Evolutionary conservation across 805 yeast species (phyloP).

Genomic region (Cyberlindnera xylosilytica): DNA sequence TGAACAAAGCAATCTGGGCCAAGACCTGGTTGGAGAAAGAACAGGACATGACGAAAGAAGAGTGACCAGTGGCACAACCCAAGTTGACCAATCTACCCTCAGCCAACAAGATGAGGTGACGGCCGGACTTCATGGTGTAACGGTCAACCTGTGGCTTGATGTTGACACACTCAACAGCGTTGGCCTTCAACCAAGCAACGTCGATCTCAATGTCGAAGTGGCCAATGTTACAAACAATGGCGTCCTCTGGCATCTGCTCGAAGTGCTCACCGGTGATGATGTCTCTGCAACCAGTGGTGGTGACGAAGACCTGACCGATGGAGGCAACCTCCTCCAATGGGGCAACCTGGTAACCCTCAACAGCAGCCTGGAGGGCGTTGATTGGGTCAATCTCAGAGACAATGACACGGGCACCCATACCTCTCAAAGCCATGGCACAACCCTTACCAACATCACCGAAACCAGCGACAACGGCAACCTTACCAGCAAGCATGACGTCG

Average conservation of each 20-base stretch:
- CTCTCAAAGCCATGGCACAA: constrained; percentile 97
- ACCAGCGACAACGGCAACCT: constrained; percentile 98
- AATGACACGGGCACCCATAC: constrained; percentile 99
- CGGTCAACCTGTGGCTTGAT: constrained; percentile 99
- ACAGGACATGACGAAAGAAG: constrained; percentile 98
- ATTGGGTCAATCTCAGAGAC: constrained; percentile 98
- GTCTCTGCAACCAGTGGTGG: constrained; percentile 99
- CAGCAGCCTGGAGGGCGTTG: constrained; percentile 99
- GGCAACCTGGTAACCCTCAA: constrained; percentile 95
- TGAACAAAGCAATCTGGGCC: constrained; percentile 97
- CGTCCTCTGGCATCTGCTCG: constrained; percentile 95
- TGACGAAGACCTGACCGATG: constrained; percentile 94
- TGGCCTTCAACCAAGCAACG: constrained; percentile 97
- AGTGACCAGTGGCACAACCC: constrained; percentile 99
- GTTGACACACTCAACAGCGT: constrained; percentile 91
- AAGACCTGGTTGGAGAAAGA: constrained; percentile 99
- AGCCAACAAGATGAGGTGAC: constrained; percentile 92
- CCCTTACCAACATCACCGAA: constrained; percentile 99
- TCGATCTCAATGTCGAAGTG: constrained; percentile 99
- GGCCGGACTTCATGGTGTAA: constrained; percentile 83
- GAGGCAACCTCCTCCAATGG: constrained; percentile 93
- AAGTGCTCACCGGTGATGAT: constrained; percentile 90
- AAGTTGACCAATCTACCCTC: constrained; percentile 99
- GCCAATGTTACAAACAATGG: constrained; percentile 99
- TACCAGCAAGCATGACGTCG: constrained; percentile 99